Evolutionary conservation across 352 stramenopile genomes (phyloP).

Genomic region (Phytophthora pinifolia): DNA sequence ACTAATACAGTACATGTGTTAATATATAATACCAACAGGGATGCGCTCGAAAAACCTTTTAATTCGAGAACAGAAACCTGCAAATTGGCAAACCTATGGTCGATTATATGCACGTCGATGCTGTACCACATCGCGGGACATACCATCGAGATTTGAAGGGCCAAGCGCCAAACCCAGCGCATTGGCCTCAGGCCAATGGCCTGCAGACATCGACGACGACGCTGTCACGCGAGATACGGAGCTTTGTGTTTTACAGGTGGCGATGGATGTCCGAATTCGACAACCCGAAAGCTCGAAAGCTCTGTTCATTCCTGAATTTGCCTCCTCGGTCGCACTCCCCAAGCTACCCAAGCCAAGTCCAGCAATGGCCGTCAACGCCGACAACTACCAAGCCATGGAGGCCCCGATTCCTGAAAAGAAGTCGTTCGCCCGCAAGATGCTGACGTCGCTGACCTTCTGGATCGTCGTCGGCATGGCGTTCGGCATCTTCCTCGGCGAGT

Average conservation of each 20-base stretch:
- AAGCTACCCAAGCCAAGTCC: no score
- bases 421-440: constrained; percentile 30
- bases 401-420: constrained; percentile 25
- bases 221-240: constrained; percentile 9
- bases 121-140: neutral
- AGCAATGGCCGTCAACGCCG: no score
- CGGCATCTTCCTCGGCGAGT: constrained; percentile 49
- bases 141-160: constrained; percentile 25
- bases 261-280: constrained; percentile 1
- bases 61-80: constrained; percentile 7
- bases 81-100: neutral
- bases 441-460: constrained; percentile 65
- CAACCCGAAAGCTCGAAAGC: no score
- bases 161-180: no score
- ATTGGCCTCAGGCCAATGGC: no score
- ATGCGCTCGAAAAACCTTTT: no score
- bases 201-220: constrained; percentile 5
- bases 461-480: constrained; percentile 45
- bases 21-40: no score
- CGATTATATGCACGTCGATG: constrained; percentile 3
- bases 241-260: constrained; percentile 3
- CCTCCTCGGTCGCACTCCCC: no score
- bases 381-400: constrained; percentile 36
- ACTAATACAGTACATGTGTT: no score
- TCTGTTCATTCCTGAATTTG: no score